A percentile compares a stretch with the other conserved stretches of the same genome.
phyloP scores from a whole-genome alignment of 345 rosid species.

The Syzygium jambos region DNA sequence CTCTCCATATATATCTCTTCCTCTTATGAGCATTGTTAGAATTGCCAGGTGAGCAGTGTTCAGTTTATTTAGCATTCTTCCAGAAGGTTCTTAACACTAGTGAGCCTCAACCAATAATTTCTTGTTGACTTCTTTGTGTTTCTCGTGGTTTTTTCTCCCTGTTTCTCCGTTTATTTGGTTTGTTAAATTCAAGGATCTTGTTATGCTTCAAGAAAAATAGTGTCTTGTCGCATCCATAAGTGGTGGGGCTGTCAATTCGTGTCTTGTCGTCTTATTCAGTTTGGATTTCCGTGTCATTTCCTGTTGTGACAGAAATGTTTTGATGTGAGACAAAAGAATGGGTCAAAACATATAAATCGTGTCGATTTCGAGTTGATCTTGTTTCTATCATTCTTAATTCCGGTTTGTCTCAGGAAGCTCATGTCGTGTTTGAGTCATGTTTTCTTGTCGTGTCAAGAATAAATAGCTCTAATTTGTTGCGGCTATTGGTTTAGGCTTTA shows the following conservation, averaged over 20 bases:
- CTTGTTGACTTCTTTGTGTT: not conserved
- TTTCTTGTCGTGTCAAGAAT: not conserved
- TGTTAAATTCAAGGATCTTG: not conserved
- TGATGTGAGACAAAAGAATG: not conserved
- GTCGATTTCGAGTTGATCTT: not conserved
- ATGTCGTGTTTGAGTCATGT: not conserved
- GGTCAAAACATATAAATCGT: not conserved
- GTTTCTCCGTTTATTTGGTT: not conserved
- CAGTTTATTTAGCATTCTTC: not conserved
- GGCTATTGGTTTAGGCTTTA: not conserved
- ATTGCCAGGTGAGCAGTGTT: constrained; percentile 62
- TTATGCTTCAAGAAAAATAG: not conserved
- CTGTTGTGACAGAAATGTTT: not conserved
- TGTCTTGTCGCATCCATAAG: not conserved
- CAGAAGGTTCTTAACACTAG: not conserved
- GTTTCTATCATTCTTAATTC: not conserved
- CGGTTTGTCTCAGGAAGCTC: not conserved
- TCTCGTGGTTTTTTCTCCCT: not conserved
- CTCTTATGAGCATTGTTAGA: constrained; percentile 85
- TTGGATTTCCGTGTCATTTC: not conserved
- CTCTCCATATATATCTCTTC: constrained; percentile 77
- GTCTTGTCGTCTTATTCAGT: not conserved
- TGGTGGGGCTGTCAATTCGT: not conserved
- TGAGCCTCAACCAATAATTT: not conserved
- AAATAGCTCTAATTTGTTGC: not conserved